These are phyloP conservation scores for Cercospora sp. DNA, from an alignment of 2,329 filamentous ascomycete species.

Conservation along the genomic window DNA sequence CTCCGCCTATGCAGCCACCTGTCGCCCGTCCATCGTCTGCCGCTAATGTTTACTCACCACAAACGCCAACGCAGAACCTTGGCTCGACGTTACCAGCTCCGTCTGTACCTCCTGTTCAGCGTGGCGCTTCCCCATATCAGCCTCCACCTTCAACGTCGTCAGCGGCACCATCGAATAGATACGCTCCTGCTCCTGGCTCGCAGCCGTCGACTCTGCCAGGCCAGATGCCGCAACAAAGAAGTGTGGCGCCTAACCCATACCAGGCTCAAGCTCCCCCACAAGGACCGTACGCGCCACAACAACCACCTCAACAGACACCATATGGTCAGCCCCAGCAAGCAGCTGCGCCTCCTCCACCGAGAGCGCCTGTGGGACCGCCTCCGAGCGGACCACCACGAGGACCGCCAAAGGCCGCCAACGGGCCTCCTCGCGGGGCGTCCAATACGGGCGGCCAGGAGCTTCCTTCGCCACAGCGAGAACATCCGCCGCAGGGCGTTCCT, in stretches of 20 bases:
- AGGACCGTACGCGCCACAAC: conserved; percentile 43
- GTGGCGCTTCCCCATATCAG: conserved; percentile 84
- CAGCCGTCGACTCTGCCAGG: conserved; percentile 46
- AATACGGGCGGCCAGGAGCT: conserved; percentile 39
- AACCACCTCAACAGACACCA: conserved; percentile 34
- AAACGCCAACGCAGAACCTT: conserved; percentile 48
- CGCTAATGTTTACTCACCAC: conserved; percentile 65
- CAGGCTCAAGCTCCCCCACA: conserved; percentile 34
- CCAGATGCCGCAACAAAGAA: conserved; percentile 43
- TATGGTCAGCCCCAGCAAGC: conserved; percentile 45
- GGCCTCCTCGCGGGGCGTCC: conserved; percentile 37
- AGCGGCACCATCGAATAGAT: conserved; percentile 70
- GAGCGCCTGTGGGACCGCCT: conserved; percentile 39
- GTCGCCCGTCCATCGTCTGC: conserved; percentile 49
- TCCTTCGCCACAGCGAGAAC: conserved; percentile 20
- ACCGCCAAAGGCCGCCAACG: conserved; percentile 12
- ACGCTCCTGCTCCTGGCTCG: conserved; percentile 65
- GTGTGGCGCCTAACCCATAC: conserved; percentile 50
- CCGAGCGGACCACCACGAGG: conserved; percentile 51
- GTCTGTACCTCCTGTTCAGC: conserved; percentile 61
- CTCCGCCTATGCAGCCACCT: conserved; percentile 59
- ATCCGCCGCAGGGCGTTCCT: conserved; percentile 13
- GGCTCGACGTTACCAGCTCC: conserved; percentile 47
- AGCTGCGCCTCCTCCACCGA: conserved; percentile 40
- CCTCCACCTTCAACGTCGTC: conserved; percentile 64